Percentiles rank a stretch among this genome's conserved stretches.
Conservation (phyloP, 2,329 filamentous ascomycete genomes). For the Colletotrichum karsti region DNA sequence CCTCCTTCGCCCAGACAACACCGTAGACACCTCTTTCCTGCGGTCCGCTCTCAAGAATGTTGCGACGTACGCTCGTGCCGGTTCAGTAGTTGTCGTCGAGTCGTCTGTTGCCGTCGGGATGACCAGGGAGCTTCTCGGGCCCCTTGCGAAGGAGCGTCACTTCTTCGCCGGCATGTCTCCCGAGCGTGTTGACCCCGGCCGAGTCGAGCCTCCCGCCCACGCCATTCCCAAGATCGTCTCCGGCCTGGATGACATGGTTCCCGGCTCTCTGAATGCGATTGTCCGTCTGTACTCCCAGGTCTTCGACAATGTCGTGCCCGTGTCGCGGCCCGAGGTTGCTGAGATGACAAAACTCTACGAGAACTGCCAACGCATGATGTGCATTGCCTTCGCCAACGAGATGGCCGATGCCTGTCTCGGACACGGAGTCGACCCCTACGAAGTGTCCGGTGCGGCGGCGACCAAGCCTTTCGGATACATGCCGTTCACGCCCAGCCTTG, state of each 20-base stretch:
- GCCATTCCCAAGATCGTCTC: constrained; percentile 63
- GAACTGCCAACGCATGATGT: constrained; percentile 65
- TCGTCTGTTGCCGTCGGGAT: constrained; percentile 64
- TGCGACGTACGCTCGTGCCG: constrained; percentile 47
- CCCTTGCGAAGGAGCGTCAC: constrained; percentile 49
- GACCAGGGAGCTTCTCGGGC: constrained; percentile 58
- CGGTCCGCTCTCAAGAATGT: constrained; percentile 52
- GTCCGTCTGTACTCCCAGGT: constrained; percentile 52
- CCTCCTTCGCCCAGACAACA: constrained; percentile 53
- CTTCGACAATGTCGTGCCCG: constrained; percentile 56
- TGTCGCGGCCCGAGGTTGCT: constrained; percentile 61
- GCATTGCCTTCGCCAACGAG: constrained; percentile 63
- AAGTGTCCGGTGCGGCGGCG: constrained; percentile 57
- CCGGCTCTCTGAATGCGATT: constrained; percentile 54
- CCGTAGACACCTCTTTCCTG: constrained; percentile 57
- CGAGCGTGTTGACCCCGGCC: constrained; percentile 62
- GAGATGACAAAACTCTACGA: constrained; percentile 68
- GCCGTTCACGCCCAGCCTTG: constrained; percentile 54
- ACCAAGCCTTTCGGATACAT: constrained; percentile 64
- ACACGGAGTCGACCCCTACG: constrained; percentile 57
- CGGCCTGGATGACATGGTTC: constrained; percentile 55
- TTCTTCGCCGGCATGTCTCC: constrained; percentile 61
- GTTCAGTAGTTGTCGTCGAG: constrained; percentile 60
- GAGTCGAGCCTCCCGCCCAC: constrained; percentile 46
- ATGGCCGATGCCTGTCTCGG: constrained; percentile 61